phyloP scores from a whole-genome alignment of 768 basidiomycete species.

The Termitomyces sp. region DNA sequence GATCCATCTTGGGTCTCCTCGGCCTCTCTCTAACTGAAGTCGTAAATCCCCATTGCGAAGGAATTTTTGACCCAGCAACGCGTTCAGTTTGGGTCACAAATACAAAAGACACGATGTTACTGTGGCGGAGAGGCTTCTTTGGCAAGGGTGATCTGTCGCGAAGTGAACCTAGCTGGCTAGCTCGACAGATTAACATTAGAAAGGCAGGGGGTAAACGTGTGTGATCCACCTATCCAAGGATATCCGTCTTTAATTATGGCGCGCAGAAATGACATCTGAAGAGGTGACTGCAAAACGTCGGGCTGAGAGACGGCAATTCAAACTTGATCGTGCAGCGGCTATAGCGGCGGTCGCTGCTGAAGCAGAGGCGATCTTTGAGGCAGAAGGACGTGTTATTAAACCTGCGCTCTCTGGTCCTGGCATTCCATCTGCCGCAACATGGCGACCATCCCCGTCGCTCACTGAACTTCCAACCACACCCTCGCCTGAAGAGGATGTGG shows the following conservation, averaged over 20 bases:
- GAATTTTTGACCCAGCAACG: slow-evolving; percentile 70
- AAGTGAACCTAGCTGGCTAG: slow-evolving; percentile 93
- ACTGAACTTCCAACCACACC: slow-evolving; percentile 17
- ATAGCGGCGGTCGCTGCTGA: slow-evolving; percentile 79
- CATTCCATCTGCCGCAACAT: slow-evolving; percentile 79
- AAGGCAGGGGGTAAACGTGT: slow-evolving; percentile 56
- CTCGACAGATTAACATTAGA: slow-evolving; percentile 67
- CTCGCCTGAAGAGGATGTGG: slow-evolving; percentile 25
- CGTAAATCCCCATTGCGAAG: slow-evolving; percentile 70
- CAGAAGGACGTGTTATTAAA: slow-evolving; percentile 60
- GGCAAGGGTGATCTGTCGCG: slow-evolving; percentile 94
- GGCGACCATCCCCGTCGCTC: slow-evolving; percentile 45
- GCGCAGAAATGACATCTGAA: slow-evolving; percentile 75
- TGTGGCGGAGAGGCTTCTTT: slow-evolving; percentile 94
- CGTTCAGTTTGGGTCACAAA: slow-evolving; percentile 86
- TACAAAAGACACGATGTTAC: slow-evolving; percentile 52
- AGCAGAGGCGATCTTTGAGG: slow-evolving; percentile 69
- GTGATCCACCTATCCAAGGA: slow-evolving; percentile 15
- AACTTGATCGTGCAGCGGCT: slow-evolving; percentile 84
- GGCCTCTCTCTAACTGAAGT: slow-evolving; percentile 56
- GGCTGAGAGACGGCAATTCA: slow-evolving; percentile 87
- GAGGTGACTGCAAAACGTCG: slow-evolving; percentile 87
- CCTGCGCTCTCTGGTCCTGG: slow-evolving; percentile 52
- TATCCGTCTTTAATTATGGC: not conserved
- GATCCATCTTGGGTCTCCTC: slow-evolving; percentile 45